A percentile compares a stretch with the other conserved stretches of the same genome.
phyloP scores from a whole-genome alignment of 257 asterid species.

The Forsythia viridissima region DNA sequence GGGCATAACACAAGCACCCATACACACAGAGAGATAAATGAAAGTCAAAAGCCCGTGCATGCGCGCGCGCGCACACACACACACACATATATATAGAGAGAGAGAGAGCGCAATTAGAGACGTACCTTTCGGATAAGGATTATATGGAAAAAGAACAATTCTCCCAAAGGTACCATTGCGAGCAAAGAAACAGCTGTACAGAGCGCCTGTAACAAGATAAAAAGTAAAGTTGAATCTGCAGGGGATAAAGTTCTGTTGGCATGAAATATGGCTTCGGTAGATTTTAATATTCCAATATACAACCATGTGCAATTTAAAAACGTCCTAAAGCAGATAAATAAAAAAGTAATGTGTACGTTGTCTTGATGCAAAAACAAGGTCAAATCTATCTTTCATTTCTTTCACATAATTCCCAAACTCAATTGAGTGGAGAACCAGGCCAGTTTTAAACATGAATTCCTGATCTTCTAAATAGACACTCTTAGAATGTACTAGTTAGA shows the following conservation, averaged over 20 bases:
- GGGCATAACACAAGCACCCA: background rate
- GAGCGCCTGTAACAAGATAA: slow-evolving; percentile 59
- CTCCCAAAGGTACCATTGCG: slow-evolving; percentile 88
- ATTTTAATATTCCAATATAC: background rate
- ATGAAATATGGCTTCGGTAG: background rate
- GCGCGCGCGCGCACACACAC: background rate
- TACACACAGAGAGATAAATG: background rate
- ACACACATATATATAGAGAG: too few relatives aligned
- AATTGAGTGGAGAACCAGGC: background rate
- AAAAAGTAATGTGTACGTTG: background rate
- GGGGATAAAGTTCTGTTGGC: background rate
- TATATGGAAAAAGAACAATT: slow-evolving; percentile 89
- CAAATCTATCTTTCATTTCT: background rate
- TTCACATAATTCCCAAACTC: background rate
- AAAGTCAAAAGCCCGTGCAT: background rate
- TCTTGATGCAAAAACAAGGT: background rate
- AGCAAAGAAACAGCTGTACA: slow-evolving; percentile 86
- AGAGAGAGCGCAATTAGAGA: background rate
- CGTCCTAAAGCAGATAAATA: background rate
- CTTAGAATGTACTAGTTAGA: background rate
- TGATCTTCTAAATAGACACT: background rate
- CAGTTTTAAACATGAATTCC: background rate
- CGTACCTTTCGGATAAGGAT: slow-evolving; percentile 87
- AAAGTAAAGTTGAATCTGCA: background rate
- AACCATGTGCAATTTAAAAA: background rate